Evolutionary conservation across 176 grass and related monocot genomes (phyloP).

Genomic region (Musa troglodytarum): DNA sequence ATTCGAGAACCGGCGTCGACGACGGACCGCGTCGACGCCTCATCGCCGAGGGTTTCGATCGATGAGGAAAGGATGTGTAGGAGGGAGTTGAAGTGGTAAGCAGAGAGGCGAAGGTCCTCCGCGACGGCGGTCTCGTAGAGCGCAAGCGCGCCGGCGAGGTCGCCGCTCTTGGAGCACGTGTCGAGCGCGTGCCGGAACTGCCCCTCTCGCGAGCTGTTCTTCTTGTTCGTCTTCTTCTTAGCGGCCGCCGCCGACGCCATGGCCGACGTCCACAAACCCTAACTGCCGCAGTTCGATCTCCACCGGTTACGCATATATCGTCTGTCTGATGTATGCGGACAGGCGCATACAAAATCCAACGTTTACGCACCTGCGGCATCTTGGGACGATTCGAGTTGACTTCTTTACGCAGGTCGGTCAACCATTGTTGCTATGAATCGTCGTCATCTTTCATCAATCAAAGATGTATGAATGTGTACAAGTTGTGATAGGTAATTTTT

Average conservation of each 20-base stretch:
- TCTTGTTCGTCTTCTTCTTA: conserved; percentile 3
- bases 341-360: too few relatives aligned
- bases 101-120: conserved; percentile 35
- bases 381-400: too few relatives aligned
- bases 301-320: too few relatives aligned
- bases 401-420: too few relatives aligned
- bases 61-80: conserved; percentile 37
- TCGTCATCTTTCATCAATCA: too few relatives aligned
- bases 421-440: too few relatives aligned
- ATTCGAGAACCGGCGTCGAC: conserved; percentile 23
- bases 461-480: too few relatives aligned
- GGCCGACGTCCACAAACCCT: not conserved
- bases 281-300: too few relatives aligned
- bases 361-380: too few relatives aligned
- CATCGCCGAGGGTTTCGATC: conserved; percentile 4
- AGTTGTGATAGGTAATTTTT: too few relatives aligned
- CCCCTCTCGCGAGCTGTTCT: not conserved
- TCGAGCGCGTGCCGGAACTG: conserved; percentile 11
- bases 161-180: conserved; percentile 21
- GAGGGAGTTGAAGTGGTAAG: conserved; percentile 69
- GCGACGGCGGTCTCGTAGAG: conserved; percentile 3
- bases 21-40: conserved; percentile 2
- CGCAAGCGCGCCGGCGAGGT: conserved; percentile 23
- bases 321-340: too few relatives aligned
- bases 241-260: not conserved